A percentile compares a stretch with the other conserved stretches of the same genome.
These are phyloP conservation scores for Candida boleticola DNA, from an alignment of 805 yeast species.

Conservation along the genomic window DNA sequence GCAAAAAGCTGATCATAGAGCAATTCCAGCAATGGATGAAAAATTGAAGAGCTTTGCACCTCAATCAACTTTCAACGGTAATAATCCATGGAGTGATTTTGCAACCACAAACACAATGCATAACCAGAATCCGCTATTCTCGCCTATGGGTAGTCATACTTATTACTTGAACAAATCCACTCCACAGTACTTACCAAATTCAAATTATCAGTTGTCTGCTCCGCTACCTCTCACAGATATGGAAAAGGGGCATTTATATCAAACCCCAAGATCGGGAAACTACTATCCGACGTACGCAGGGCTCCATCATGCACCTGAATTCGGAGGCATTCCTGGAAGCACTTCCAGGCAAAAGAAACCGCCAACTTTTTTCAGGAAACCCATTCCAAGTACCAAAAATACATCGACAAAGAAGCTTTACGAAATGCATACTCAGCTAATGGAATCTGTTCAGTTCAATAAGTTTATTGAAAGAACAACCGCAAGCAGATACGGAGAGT, in stretches of 20 bases:
- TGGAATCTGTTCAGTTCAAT: conserved; percentile 21
- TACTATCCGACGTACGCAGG: neutral
- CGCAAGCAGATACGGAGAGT: conserved; percentile 20
- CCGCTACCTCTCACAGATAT: too few species aligned
- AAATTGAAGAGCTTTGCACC: neutral
- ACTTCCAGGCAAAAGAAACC: neutral
- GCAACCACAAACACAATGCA: neutral
- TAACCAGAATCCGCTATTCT: too few species aligned
- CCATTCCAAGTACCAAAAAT: conserved; percentile 1
- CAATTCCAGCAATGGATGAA: too few species aligned
- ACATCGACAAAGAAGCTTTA: conserved; percentile 10
- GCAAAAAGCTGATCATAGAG: too few species aligned
- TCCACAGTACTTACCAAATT: neutral
- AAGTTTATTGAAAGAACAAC: conserved; percentile 12
- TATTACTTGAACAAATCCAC: neutral
- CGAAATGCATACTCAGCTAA: conserved; percentile 20
- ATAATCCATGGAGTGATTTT: neutral
- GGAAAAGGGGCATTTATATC: too few species aligned
- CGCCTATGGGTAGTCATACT: neutral
- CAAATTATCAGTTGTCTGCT: neutral
- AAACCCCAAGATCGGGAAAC: neutral
- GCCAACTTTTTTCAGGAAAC: neutral
- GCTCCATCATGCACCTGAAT: too few species aligned
- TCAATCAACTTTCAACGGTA: neutral
- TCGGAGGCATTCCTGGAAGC: neutral